Evolutionary conservation across 345 rosid species (phyloP).

Genomic region (Salix viminalis): DNA sequence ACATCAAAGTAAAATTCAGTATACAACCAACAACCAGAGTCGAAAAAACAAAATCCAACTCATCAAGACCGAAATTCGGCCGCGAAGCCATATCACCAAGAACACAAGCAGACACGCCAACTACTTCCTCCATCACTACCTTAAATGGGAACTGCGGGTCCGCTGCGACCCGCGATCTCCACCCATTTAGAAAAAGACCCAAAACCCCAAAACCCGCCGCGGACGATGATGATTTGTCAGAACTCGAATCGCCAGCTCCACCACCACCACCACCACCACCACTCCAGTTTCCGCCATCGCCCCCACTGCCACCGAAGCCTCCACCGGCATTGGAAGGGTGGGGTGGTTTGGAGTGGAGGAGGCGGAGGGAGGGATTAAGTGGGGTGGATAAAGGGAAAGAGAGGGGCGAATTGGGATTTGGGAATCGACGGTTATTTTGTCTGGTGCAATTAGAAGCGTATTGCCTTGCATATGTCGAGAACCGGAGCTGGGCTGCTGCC

Average conservation of each 20-base stretch:
- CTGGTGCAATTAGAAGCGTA: not conserved
- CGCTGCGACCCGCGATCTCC: constrained; percentile 89
- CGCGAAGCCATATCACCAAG: constrained; percentile 98
- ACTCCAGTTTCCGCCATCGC: constrained; percentile 1
- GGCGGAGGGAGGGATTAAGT: constrained; percentile 5
- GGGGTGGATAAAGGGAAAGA: constrained; percentile 9
- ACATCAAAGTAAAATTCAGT: constrained; percentile 87
- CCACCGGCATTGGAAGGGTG: constrained; percentile 3
- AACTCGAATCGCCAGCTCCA: constrained; percentile 2
- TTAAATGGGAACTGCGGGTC: constrained; percentile 95
- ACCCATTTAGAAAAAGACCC: constrained; percentile 66
- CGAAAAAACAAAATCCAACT: constrained; percentile 91
- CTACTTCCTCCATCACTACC: constrained; percentile 92
- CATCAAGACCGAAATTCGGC: constrained; percentile 89
- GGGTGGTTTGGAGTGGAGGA: constrained; percentile 4
- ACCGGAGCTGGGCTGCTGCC: constrained; percentile 10
- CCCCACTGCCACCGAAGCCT: not conserved
- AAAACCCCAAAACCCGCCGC: constrained; percentile 44
- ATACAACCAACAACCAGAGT: constrained; percentile 85
- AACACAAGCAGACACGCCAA: constrained; percentile 81
- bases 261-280: not conserved
- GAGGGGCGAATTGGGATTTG: not conserved
- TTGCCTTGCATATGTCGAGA: constrained; percentile 3
- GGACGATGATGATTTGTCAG: constrained; percentile 23
- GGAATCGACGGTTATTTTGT: not conserved